Evolutionary conservation across 768 basidiomycete genomes (phyloP).

Genomic region (Rhizopogon salebrosus): DNA sequence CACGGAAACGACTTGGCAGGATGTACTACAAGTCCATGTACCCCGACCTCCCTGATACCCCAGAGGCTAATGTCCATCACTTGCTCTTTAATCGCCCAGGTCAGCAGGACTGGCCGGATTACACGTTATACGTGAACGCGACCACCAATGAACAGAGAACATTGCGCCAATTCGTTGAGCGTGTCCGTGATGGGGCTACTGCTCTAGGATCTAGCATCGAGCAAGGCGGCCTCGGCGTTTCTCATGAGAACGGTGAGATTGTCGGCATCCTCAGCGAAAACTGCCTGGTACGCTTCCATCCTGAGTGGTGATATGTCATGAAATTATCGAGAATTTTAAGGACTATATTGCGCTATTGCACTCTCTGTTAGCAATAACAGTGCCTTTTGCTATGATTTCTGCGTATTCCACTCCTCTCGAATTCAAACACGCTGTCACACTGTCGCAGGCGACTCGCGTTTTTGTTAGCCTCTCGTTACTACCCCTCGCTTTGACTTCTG

Average conservation of each 20-base stretch:
- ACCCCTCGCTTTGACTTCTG: slow-evolving; percentile 33
- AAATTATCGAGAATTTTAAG: slow-evolving; percentile 25
- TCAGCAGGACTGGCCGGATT: slow-evolving; percentile 52
- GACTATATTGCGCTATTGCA: slow-evolving; percentile 51
- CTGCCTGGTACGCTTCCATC: slow-evolving; percentile 44
- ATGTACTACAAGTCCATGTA: slow-evolving; percentile 59
- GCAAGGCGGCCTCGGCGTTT: slow-evolving; percentile 54
- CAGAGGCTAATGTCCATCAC: slow-evolving; percentile 51
- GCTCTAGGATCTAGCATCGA: slow-evolving; percentile 42
- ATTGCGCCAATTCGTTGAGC: slow-evolving; percentile 44
- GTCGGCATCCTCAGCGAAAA: slow-evolving; percentile 71
- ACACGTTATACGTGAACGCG: slow-evolving; percentile 50
- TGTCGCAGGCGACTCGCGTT: slow-evolving; percentile 44
- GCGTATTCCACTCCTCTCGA: slow-evolving; percentile 54
- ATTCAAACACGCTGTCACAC: slow-evolving; percentile 43
- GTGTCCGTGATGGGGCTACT: slow-evolving; percentile 51
- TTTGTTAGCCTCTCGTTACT: slow-evolving; percentile 50
- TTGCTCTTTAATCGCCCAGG: slow-evolving; percentile 51
- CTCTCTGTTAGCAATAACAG: slow-evolving; percentile 41
- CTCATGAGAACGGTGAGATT: slow-evolving; percentile 44
- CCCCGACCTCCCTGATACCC: slow-evolving; percentile 44
- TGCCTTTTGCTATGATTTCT: slow-evolving; percentile 51
- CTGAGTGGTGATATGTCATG: background rate
- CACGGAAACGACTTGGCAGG: background rate
- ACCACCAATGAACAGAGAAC: slow-evolving; percentile 41